Conservation (phyloP, 352 stramenopile species). For the Pythium scleroteichum region DNA sequence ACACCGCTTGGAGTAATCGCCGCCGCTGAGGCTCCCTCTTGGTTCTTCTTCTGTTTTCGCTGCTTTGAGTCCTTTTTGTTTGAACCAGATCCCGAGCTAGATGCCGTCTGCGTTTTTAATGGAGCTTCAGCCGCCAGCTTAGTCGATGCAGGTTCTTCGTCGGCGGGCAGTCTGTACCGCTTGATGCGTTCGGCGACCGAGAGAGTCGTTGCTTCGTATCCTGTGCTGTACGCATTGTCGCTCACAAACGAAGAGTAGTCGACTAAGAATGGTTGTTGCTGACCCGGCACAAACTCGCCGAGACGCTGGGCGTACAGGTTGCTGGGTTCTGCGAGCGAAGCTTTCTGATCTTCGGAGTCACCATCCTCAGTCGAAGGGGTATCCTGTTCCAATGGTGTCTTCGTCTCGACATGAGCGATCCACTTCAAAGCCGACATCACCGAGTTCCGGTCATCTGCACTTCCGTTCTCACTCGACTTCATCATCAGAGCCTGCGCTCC, state of each 20-base stretch:
- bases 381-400: conserved; percentile 23
- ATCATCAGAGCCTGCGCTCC: conserved; percentile 57
- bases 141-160: conserved; percentile 5
- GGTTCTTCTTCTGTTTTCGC: conserved; percentile 70
- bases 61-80: conserved; percentile 79
- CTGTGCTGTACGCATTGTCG: conserved; percentile 83
- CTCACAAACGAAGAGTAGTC: conserved; percentile 68
- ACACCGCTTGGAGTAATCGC: conserved; percentile 9
- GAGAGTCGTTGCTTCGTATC: conserved; percentile 67
- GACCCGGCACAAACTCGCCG: conserved; percentile 54
- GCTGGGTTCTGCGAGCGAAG: conserved; percentile 18
- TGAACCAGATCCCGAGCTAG: conserved; percentile 10
- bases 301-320: conserved; percentile 65
- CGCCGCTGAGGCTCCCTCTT: conserved; percentile 32
- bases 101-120: background rate
- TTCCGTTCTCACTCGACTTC: conserved; percentile 16
- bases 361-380: conserved; percentile 20
- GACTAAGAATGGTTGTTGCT: conserved; percentile 81
- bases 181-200: conserved; percentile 67
- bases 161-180: conserved; percentile 39
- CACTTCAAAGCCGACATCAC: conserved; percentile 29
- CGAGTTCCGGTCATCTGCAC: background rate
- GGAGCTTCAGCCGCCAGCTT: background rate
- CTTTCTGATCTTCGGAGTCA: background rate
- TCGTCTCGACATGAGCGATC: conserved; percentile 25